Percentiles rank a stretch among this genome's conserved stretches.
These are phyloP conservation scores for Serendipita sp. DNA, from an alignment of 1,284 basidiomycete genomes.

Conservation along the genomic window DNA sequence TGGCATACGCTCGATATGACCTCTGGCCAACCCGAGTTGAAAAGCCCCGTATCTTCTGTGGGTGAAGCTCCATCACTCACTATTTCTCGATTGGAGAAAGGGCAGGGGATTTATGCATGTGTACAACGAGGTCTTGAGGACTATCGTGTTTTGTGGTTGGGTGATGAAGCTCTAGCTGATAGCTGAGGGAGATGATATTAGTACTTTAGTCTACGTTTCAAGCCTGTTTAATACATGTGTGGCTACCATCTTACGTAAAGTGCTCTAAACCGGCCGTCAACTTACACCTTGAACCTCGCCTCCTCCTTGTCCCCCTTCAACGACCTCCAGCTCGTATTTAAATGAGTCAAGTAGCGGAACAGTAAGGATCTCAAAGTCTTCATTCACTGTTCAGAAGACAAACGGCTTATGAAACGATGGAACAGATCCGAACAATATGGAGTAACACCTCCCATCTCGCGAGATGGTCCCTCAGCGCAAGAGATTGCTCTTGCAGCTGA, in stretches of 20 bases:
- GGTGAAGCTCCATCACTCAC: conserved; percentile 31
- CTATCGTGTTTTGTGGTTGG: conserved; percentile 67
- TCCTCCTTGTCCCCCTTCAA: not conserved
- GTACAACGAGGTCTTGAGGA: conserved; percentile 51
- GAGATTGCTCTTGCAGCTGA: conserved; percentile 74
- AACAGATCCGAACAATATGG: conserved; percentile 32
- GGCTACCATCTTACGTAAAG: no score
- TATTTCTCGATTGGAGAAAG: conserved; percentile 37
- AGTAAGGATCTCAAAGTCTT: not conserved
- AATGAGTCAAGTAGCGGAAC: conserved; percentile 4
- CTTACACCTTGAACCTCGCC: not conserved
- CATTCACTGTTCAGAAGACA: not conserved
- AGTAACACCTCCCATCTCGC: conserved; percentile 85
- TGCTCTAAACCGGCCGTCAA: not conserved
- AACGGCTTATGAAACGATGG: not conserved
- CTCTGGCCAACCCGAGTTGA: conserved; percentile 27
- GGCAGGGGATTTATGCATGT: conserved; percentile 61
- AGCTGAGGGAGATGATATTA: not conserved
- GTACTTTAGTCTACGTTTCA: no score
- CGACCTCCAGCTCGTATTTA: not conserved
- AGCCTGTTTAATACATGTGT: no score
- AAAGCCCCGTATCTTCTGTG: conserved; percentile 22
- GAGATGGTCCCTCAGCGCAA: conserved; percentile 54
- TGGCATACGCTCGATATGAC: conserved; percentile 34
- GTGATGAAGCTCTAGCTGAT: conserved; percentile 27